These are phyloP conservation scores for Chlamydomonas eustigma DNA, from an alignment of 139 green algal species.

Conservation along the genomic window DNA sequence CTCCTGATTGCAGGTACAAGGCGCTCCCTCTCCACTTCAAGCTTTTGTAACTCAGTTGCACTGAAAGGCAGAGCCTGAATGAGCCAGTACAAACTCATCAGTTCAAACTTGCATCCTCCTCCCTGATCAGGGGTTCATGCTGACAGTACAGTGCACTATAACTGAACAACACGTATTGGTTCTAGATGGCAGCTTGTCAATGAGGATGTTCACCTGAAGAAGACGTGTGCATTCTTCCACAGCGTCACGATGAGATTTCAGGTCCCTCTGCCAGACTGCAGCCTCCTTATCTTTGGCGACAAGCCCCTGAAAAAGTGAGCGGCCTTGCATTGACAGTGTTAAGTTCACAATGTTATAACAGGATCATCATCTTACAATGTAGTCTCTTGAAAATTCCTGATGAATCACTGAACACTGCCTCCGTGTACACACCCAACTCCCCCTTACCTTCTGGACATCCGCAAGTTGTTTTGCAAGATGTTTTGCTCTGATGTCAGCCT, in stretches of 20 bases:
- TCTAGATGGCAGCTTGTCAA: too few species aligned
- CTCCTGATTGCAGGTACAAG: slow-evolving; percentile 27
- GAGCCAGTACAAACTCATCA: too few species aligned
- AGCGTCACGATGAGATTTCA: slow-evolving; percentile 48
- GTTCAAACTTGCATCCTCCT: too few species aligned
- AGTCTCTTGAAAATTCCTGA: too few species aligned
- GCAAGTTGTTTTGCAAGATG: slow-evolving; percentile 80
- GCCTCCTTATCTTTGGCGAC: slow-evolving; percentile 76
- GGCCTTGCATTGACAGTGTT: not conserved
- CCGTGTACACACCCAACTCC: not conserved
- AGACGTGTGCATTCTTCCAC: slow-evolving; percentile 36
- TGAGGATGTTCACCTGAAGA: too few species aligned
- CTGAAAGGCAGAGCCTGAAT: not conserved
- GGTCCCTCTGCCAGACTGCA: slow-evolving; percentile 45
- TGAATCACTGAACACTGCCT: too few species aligned
- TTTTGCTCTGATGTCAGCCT: slow-evolving; percentile 61
- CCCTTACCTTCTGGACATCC: slow-evolving; percentile 10
- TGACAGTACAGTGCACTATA: too few species aligned
- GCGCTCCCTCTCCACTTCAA: slow-evolving; percentile 45
- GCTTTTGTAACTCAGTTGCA: slow-evolving; percentile 7
- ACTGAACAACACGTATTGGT: too few species aligned
- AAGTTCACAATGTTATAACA: not conserved
- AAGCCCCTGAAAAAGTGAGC: slow-evolving; percentile 23
- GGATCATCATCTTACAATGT: too few species aligned
- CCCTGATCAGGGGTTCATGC: too few species aligned